Evolutionary conservation across 345 rosid species (phyloP).

Genomic region (Acer campestre): DNA sequence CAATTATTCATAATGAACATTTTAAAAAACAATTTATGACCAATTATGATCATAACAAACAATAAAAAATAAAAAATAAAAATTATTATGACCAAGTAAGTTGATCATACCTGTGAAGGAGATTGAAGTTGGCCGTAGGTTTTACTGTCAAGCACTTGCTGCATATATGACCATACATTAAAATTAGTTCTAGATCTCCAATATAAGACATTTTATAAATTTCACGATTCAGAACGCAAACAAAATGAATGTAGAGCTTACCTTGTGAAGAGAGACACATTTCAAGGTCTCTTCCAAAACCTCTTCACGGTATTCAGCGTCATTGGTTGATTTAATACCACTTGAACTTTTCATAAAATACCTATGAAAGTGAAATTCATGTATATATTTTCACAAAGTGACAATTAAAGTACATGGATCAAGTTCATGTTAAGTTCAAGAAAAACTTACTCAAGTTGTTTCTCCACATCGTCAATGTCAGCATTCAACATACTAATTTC

Average conservation of each 20-base stretch:
- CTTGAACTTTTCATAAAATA: conserved; percentile 9
- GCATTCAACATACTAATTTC: background rate
- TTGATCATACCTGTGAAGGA: background rate
- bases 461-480: conserved; percentile 23
- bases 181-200: no score
- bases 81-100: background rate
- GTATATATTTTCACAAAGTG: background rate
- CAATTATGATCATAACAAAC: background rate
- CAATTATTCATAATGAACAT: background rate
- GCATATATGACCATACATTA: background rate
- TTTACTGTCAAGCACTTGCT: background rate
- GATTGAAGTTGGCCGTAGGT: background rate
- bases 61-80: no score
- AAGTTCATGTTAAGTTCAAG: background rate
- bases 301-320: conserved; percentile 13
- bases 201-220: background rate
- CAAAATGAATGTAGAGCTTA: background rate
- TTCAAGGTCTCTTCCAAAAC: conserved; percentile 22
- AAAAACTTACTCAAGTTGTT: conserved; percentile 7
- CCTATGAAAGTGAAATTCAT: background rate
- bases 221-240: background rate
- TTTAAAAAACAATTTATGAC: background rate
- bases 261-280: conserved; percentile 22
- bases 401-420: background rate
- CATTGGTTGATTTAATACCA: conserved; percentile 14